These are phyloP conservation scores for Hypoxylon lienhwacheense DNA, from an alignment of 495 filamentous ascomycete species.

Conservation along the genomic window DNA sequence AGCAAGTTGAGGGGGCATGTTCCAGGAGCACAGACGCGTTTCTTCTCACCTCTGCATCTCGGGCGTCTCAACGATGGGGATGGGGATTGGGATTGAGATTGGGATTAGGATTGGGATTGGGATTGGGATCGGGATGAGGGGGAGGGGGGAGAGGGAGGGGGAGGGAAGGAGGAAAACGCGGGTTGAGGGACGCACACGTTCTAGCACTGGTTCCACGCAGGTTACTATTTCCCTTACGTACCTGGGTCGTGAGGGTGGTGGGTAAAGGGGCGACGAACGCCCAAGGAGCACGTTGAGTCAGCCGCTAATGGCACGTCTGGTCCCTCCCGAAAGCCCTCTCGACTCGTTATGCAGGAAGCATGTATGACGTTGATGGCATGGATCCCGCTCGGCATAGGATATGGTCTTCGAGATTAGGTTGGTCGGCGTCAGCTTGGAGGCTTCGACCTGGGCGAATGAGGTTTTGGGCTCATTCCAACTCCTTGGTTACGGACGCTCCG, in stretches of 20 bases:
- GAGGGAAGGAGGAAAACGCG: slow-evolving; percentile 2
- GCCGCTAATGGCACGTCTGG: slow-evolving; percentile 17
- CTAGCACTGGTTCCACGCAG: slow-evolving; percentile 8
- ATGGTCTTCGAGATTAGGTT: slow-evolving; percentile 12
- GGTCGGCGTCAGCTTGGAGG: slow-evolving; percentile 13
- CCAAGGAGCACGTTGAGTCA: slow-evolving; percentile 8
- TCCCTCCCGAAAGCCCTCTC: slow-evolving; percentile 21
- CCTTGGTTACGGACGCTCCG: slow-evolving; percentile 9
- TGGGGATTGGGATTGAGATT: too few species aligned
- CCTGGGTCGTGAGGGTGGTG: too few species aligned
- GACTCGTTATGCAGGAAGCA: slow-evolving; percentile 21
- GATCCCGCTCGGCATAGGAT: slow-evolving; percentile 21
- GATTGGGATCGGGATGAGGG: too few species aligned
- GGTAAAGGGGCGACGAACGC: slow-evolving; percentile 6
- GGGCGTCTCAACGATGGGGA: slow-evolving; percentile 8
- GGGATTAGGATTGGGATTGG: too few species aligned
- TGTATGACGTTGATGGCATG: slow-evolving; percentile 35
- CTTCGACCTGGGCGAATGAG: slow-evolving; percentile 25
- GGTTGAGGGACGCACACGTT: slow-evolving; percentile 5
- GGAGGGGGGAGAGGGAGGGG: too few species aligned
- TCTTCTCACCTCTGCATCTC: slow-evolving; percentile 13
- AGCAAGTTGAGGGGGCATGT: slow-evolving; percentile 13
- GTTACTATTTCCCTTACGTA: slow-evolving; percentile 25
- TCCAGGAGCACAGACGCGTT: slow-evolving; percentile 6
- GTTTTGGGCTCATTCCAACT: slow-evolving; percentile 12